Percentiles rank a stretch among this genome's conserved stretches.
phyloP scores from a whole-genome alignment of 306 rosid species.

The Erythrophleum fordii region DNA sequence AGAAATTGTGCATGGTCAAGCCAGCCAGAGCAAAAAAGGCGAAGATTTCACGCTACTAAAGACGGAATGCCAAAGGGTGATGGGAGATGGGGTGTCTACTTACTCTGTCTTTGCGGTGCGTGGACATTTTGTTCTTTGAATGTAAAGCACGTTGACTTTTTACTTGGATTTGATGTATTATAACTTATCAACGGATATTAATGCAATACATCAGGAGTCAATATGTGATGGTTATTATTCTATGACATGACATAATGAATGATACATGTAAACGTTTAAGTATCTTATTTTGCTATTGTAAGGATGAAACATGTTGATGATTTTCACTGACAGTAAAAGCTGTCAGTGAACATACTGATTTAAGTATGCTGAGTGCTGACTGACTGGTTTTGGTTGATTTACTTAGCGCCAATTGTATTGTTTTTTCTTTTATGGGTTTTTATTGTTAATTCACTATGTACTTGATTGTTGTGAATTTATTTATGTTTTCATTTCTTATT shows the following conservation, averaged over 20 bases:
- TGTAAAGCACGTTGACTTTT: background rate
- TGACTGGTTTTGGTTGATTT: constrained; percentile 12
- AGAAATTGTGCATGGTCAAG: constrained; percentile 71
- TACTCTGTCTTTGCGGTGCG: constrained; percentile 88
- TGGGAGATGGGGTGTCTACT: constrained; percentile 82
- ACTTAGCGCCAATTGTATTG: background rate
- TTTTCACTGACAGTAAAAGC: constrained; percentile 6
- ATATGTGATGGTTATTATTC: constrained; percentile 18
- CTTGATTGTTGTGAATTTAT: constrained; percentile 1
- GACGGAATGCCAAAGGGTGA: constrained; percentile 80
- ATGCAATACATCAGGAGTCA: constrained; percentile 30
- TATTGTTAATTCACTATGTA: background rate
- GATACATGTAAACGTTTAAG: background rate
- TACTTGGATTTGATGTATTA: constrained; percentile 14
- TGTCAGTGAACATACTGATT: background rate
- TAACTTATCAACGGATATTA: background rate
- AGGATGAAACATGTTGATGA: background rate
- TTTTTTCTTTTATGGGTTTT: background rate
- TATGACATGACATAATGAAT: constrained; percentile 31
- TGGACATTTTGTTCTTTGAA: background rate
- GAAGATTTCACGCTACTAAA: constrained; percentile 80
- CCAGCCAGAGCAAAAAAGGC: constrained; percentile 86
- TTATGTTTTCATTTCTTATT: constrained; percentile 9
- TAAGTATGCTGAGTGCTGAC: constrained; percentile 18
- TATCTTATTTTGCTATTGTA: constrained; percentile 1